Conservation (phyloP, 345 rosid species). For the Populus nigra region DNA sequence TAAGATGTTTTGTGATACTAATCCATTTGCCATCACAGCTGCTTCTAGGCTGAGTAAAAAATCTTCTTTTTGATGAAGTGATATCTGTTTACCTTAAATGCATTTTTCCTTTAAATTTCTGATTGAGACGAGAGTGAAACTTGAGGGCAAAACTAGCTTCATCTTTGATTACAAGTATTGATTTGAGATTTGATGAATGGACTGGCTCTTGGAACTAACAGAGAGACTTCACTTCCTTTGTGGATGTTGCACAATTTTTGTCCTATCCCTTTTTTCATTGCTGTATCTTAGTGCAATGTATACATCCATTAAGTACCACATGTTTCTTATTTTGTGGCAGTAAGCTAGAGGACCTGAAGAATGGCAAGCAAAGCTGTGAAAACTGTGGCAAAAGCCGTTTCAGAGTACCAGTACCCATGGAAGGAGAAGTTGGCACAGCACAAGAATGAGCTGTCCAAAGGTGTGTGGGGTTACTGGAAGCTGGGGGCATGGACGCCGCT, state of each 20-base stretch:
- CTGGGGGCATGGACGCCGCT: constrained; percentile 89
- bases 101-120: neutral
- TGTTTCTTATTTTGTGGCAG: neutral
- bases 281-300: neutral
- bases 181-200: neutral
- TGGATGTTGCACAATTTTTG: neutral
- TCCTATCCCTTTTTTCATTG: neutral
- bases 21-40: neutral
- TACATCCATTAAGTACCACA: neutral
- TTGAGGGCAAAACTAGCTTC: neutral
- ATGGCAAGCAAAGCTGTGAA: constrained; percentile 86
- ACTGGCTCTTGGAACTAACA: neutral
- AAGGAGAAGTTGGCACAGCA: constrained; percentile 66
- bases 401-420: constrained; percentile 77
- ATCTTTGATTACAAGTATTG: neutral
- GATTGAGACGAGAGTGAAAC: neutral
- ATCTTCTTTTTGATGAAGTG: neutral
- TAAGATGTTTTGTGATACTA: neutral
- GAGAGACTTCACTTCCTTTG: neutral
- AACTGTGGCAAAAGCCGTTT: constrained; percentile 48
- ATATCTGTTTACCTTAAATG: neutral
- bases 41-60: neutral
- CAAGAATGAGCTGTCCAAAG: constrained; percentile 71
- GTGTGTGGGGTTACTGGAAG: constrained; percentile 93
- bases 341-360: neutral